A percentile compares a stretch with the other conserved stretches of the same genome.
These are phyloP conservation scores for Leishmania guyanensis DNA, from an alignment of 208 protist genomes.

Conservation along the genomic window DNA sequence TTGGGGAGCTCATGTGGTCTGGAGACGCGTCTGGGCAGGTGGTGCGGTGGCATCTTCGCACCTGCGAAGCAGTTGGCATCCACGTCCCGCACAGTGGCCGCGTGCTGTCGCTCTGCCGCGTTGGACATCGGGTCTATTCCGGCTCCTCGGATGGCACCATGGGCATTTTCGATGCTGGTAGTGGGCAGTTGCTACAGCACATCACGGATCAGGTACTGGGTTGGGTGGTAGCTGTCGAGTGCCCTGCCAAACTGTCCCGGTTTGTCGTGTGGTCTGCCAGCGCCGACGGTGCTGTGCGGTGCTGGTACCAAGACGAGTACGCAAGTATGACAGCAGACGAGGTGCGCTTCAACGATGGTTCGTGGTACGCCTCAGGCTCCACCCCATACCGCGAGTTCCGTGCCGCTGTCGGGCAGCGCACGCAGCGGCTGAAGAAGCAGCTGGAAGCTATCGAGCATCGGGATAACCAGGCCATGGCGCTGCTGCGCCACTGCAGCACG, in stretches of 20 bases:
- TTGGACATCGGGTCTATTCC: conserved; percentile 75
- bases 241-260: conserved; percentile 61
- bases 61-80: conserved; percentile 65
- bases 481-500: conserved; percentile 50
- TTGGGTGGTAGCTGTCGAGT: conserved; percentile 55
- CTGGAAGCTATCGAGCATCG: conserved; percentile 34
- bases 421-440: conserved; percentile 50
- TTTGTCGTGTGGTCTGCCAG: conserved; percentile 86
- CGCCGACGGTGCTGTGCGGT: conserved; percentile 64
- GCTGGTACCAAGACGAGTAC: conserved; percentile 91
- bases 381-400: conserved; percentile 85
- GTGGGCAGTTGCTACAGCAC: conserved; percentile 53
- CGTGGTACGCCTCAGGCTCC: conserved; percentile 76
- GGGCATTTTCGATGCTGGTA: conserved; percentile 55
- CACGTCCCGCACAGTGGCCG: conserved; percentile 49
- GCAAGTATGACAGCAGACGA: conserved; percentile 56
- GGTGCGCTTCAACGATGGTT: conserved; percentile 59
- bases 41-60: conserved; percentile 67
- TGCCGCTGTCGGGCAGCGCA: conserved; percentile 47
- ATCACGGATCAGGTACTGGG: conserved; percentile 55
- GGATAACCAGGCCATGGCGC: conserved; percentile 41
- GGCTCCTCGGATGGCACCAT: conserved; percentile 75
- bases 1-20: conserved; percentile 81
- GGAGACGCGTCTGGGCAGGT: conserved; percentile 73
- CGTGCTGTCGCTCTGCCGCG: conserved; percentile 54